phyloP scores from a whole-genome alignment of 805 yeast species.

The Teunomyces lycoperdinae region DNA sequence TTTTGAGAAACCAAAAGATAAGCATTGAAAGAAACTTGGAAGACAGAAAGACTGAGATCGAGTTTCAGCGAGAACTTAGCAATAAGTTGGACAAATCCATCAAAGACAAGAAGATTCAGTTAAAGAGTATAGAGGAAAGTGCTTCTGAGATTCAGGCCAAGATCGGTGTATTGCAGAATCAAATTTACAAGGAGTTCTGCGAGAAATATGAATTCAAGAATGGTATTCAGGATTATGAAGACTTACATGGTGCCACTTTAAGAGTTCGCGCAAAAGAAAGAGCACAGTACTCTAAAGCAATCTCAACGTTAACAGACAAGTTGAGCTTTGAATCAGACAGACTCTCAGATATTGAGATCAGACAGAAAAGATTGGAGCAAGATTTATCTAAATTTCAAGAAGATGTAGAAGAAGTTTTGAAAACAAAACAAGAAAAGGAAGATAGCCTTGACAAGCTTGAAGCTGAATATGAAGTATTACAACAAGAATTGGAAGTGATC shows the following conservation, averaged over 20 bases:
- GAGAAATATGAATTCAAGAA: conserved; percentile 47
- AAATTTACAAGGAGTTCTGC: conserved; percentile 56
- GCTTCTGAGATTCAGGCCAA: conserved; percentile 19
- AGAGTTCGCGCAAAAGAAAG: conserved; percentile 60
- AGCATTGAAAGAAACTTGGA: conserved; percentile 44
- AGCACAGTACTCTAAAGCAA: conserved; percentile 58
- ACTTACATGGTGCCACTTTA: conserved; percentile 55
- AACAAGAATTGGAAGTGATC: background rate
- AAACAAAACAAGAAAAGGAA: conserved; percentile 30
- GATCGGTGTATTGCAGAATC: conserved; percentile 34
- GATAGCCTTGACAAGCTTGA: conserved; percentile 20
- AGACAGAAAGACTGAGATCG: conserved; percentile 49
- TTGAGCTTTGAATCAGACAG: conserved; percentile 64
- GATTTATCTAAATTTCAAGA: conserved; percentile 37
- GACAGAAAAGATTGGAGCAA: conserved; percentile 43
- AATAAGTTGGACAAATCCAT: conserved; percentile 19
- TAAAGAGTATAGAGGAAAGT: conserved; percentile 13
- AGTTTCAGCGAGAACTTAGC: conserved; percentile 38
- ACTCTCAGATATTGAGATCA: conserved; percentile 44
- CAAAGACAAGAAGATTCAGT: conserved; percentile 13
- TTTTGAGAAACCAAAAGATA: conserved; percentile 42
- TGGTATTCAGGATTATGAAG: conserved; percentile 67
- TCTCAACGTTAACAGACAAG: conserved; percentile 58
- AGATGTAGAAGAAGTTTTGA: conserved; percentile 27
- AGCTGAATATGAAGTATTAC: conserved; percentile 26